Evolutionary conservation across 2,329 filamentous ascomycete genomes (phyloP), one percentile per base, ranked within the genome.

Genomic region (Pseudocercospora vitis): DNA sequence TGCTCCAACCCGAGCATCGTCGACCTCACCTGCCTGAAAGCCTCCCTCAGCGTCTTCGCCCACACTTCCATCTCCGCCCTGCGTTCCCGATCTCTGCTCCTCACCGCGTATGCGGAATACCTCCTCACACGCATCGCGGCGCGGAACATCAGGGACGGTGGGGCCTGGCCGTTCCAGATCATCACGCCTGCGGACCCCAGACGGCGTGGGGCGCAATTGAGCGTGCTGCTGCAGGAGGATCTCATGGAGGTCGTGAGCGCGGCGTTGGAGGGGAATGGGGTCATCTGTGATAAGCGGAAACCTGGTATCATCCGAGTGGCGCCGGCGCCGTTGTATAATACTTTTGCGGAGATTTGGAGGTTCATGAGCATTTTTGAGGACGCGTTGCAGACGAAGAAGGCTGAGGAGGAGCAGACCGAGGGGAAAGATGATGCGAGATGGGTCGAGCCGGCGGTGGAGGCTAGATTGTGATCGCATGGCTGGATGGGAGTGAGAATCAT

Each of bases 301-400:
- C 91, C 91, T 0, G 85, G 91, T 66, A 90, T 95, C 11, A 85
- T 96, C 49, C 78, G 91, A 2, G 84, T 95, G 1, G 89, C 91
- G 1, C 90, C 91, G 1, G 86, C 88, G 40, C 89, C 91, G 7
- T 70, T 96, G 61, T 96, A 95, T 72, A 91, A 91, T 65, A 84
- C 82, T 0, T 95, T 89, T 67, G 78, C 78, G 52, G 91, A 96
- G 62, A 84, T 91, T 8, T 84, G 74, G 74, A 69, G 72, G 12
- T 89, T 88, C 64, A 78, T 76, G 55, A 68, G 70, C 24, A 72
- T 82, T 21, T 83, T 85, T 60, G 69, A 74, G 9, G 66, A 72
- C 45, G 81, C 78, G 4, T 48, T 64, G 19, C 3, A 23, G 19
- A 19, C 16, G 19, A 40, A 24, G 37, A 23, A 40, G 19, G 37